These are phyloP conservation scores for Ustilago crameri DNA, from an alignment of 1,284 basidiomycete genomes.

Conservation along the genomic window DNA sequence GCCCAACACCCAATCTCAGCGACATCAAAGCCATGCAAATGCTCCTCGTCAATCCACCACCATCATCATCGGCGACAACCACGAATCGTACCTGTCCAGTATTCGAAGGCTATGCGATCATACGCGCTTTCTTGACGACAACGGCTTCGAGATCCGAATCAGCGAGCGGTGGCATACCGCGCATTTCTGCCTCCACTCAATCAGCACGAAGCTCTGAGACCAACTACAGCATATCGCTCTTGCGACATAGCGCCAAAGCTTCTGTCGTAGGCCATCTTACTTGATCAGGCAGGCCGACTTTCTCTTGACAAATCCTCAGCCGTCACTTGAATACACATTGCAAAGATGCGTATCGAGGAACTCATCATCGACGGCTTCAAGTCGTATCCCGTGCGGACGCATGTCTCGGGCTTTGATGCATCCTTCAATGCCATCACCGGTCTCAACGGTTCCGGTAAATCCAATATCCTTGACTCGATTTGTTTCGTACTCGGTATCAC, in stretches of 20 bases:
- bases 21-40: background rate
- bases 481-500: constrained; percentile 68
- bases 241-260: background rate
- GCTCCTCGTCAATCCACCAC: background rate
- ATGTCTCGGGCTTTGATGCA: constrained; percentile 92
- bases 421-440: constrained; percentile 99
- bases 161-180: too few species aligned
- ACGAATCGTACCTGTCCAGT: background rate
- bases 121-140: background rate
- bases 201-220: too few species aligned
- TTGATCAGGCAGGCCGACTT: too few species aligned
- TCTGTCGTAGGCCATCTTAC: background rate
- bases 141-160: too few species aligned
- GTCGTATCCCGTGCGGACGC: constrained; percentile 88
- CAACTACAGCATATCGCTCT: too few species aligned
- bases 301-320: background rate
- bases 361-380: constrained; percentile 71
- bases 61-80: background rate
- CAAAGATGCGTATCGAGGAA: constrained; percentile 69
- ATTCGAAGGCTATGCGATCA: background rate
- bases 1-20: background rate
- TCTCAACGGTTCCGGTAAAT: constrained; percentile 77
- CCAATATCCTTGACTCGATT: constrained; percentile 72
- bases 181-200: too few species aligned
- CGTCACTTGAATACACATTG: background rate